Base-by-base conservation (phyloP, 768 basidiomycete genomes). In the Tulasnella sp. region DNA sequence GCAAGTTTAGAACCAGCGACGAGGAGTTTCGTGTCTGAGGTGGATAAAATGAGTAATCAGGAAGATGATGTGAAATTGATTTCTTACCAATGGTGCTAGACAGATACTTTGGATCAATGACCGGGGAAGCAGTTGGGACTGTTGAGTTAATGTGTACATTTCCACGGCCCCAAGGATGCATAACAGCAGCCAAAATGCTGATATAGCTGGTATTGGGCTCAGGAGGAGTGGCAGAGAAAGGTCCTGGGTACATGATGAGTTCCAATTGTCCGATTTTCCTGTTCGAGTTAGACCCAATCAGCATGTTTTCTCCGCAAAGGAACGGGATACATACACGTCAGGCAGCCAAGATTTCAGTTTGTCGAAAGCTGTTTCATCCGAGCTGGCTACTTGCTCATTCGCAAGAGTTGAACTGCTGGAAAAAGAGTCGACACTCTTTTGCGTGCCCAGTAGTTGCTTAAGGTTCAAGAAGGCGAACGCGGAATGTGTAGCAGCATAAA, bases 161-260 rank as follows among this genome's bases (percentile, higher is more conserved):
- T 1, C 76, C 75, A 10, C 74, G 62, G 8, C 71, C 73, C 55
- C 74, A 67, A 1, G 65, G 65, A 43, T 76, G 70, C 48, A 72
- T 71, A n/a, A 66, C 56, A 0, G 64, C 62, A 5, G 57, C 58
- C 4, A 64, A 42, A 13, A 75, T 37, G 0, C 70, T 67, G 20
- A 71, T 39, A 56, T 76, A 76, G 16, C 60, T 65, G 57, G 71
- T 72, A 1, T 68, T 69, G 0, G 65, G 56, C 49, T 63, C 64
- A 0, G 69, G 34, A n/a, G 47, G 16, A 12, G 37, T 37, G 2
- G 47, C 34, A 19, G 37, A 35, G 22, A 39, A 37, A 37, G 35
- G 47, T 10, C 32, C 33, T 4, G 47, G 35, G 29, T 39, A 22
- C 47, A 48, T 48, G 47, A 48, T 48, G 32, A 48, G 35, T 15